Evolutionary conservation across 805 yeast genomes (phyloP), one percentile per base, ranked within the genome.

Genomic region (Candida peoriensis): DNA sequence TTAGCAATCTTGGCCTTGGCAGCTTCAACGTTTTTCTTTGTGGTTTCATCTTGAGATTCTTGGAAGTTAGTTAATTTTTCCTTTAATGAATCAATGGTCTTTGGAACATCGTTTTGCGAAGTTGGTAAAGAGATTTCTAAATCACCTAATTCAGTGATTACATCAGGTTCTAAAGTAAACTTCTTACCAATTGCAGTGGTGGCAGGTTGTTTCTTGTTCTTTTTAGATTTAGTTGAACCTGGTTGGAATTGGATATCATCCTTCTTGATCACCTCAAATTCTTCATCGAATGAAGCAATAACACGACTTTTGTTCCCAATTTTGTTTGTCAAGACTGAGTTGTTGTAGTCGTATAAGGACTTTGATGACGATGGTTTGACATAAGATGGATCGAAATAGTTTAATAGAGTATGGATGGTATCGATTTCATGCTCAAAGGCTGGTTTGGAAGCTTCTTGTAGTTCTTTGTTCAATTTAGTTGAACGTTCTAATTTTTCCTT

Each of bases 401-500:
- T 54, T 57, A 89, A 70, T 56, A 88, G 70, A 36, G 72, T 66
- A 60, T 88, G 85, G 52, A 93, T 83, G 43, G 81, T 68, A 46
- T 71, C 70, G 51, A 90, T 81, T 64, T 93, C 95, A 29, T 64
- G 64, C 39, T 81, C 76, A 64, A 82, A 89, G 19, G 97, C 97
- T 20, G 97, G 96, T 48, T 63, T 60, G 19, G 83, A 76, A 30
- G 88, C 88, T 43, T 77, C 83, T 34, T 77, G 72, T 66, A 84
- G 75, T 53, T 76, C 76, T 54, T 74, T 69, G 49, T 85, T 86
- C 37, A 81, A 82, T 50, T 70, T 77, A 62, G 70, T 71, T 57
- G 72, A 66, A 52, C 70, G 70, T 46, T 64, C 68, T 41, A 68
- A 64, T 55, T 70, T 75, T 46, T 71, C 72, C 47, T 70, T 72